Evolutionary conservation across 2,329 filamentous ascomycete species (phyloP), one percentile per base, ranked within the genome.

Genomic region (Neonectria coccinea): DNA sequence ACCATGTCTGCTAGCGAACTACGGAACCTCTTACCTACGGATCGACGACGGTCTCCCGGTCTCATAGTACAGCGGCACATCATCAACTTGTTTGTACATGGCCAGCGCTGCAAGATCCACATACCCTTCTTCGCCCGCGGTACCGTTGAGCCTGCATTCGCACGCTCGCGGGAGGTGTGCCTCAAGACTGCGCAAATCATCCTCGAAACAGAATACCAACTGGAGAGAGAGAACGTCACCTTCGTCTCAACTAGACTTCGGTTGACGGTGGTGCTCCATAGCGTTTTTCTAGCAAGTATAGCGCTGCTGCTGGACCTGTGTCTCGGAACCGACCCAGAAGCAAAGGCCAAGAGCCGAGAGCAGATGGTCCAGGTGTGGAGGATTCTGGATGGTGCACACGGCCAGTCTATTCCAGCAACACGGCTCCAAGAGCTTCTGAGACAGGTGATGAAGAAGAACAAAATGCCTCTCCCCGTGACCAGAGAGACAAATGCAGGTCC

Each of bases 71-170:
- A 79, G 45, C 74, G 78, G 9, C 77, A 79, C 59, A 68, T 76
- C 20, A 70, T 79, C 39, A 77, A 76, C 25, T 53, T 78, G 6
- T 71, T 79, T 12, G 58, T 78, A 3, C 72, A 78, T 20, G 76
- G 77, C 1, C 76, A 79, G 44, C 69, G 76, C 10, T 79, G 77
- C 63, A 79, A 77, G 57, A 64, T 79, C 10, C 78, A 79, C 55
- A 71, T 79, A 8, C 78, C 78, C 5, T 79, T 75, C 56, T 63
- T 79, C 8, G 76, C 76, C 3, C 74, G 76, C 27, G 77, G 78
- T 4, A 73, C 76, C 5, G 70, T 78, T 1, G 77, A 79, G 33
- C 73, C 77, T 41, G 59, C 66, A 4, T 79, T 75, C 58, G 70
- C 76, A 11, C 75, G 73, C 55, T 79, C 78, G 7, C 71, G 75